Percentiles rank a stretch among this genome's conserved stretches.
These are phyloP conservation scores for Zygoascus tannicola DNA, from an alignment of 805 yeast species.

Conservation along the genomic window DNA sequence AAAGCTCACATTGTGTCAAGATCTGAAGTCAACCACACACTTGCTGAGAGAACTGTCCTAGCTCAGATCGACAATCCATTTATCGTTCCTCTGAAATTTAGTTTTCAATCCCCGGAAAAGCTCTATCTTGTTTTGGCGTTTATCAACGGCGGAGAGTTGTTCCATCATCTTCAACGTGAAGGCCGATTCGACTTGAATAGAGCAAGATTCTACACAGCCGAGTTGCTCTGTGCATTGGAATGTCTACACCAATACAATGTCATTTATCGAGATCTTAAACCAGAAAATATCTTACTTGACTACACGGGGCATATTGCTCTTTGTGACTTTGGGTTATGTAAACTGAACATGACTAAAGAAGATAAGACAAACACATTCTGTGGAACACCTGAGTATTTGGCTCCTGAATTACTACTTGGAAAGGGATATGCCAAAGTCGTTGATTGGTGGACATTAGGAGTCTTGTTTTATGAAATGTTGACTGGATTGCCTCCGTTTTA, in stretches of 20 bases:
- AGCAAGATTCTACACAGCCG: conserved; percentile 90
- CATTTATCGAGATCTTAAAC: conserved; percentile 90
- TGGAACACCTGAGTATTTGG: conserved; percentile 96
- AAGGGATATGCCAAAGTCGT: conserved; percentile 93
- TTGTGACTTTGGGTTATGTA: conserved; percentile 95
- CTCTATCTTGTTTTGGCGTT: conserved; percentile 83
- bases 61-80: conserved; percentile 92
- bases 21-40: conserved; percentile 90
- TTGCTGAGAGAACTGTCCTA: conserved; percentile 91
- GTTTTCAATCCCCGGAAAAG: conserved; percentile 96
- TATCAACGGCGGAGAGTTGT: conserved; percentile 94
- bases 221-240: conserved; percentile 85
- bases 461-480: conserved; percentile 82
- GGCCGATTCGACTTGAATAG: conserved; percentile 84
- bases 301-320: conserved; percentile 96
- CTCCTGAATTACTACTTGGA: conserved; percentile 86
- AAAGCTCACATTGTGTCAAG: conserved; percentile 91
- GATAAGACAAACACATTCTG: conserved; percentile 88
- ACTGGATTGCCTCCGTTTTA: conserved; percentile 96
- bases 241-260: conserved; percentile 85
- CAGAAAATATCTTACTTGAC: conserved; percentile 88
- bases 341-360: conserved; percentile 83
- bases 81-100: conserved; percentile 90
- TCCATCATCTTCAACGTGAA: conserved; percentile 85
- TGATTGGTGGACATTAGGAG: conserved; percentile 99